phyloP scores from a whole-genome alignment of 176 grass and related monocot species.

The Oryza brachyantha region DNA sequence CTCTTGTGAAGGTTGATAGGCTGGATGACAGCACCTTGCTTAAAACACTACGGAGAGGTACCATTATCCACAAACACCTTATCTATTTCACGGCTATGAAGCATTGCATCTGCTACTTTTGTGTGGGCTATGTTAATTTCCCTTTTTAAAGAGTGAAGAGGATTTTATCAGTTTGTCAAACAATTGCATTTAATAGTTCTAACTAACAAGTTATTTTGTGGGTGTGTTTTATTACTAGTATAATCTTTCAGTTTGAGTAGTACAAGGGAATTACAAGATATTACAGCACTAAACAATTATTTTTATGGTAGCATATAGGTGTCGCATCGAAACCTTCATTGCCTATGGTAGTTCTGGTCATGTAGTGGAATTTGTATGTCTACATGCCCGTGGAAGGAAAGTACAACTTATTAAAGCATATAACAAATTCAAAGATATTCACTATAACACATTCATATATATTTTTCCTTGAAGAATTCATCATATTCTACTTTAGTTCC shows the following conservation, averaged over 20 bases:
- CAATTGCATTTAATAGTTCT: not conserved
- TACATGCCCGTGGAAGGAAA: not conserved
- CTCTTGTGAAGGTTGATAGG: conserved; percentile 87
- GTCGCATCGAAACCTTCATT: not conserved
- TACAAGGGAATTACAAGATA: not conserved
- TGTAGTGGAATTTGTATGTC: not conserved
- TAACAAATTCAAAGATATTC: not conserved
- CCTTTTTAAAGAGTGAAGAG: not conserved
- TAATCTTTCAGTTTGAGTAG: not conserved
- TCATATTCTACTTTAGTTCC: not conserved
- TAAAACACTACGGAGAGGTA: conserved; percentile 92
- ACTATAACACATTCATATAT: not conserved
- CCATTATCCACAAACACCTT: not conserved
- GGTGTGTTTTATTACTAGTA: not conserved
- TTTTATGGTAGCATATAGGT: conserved; percentile 8
- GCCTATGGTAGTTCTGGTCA: not conserved
- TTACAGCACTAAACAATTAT: not conserved
- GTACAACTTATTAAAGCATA: not conserved
- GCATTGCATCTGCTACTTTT: not conserved
- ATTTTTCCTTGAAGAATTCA: not conserved
- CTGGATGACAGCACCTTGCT: conserved; percentile 87
- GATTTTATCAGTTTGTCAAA: not conserved
- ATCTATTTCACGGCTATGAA: not conserved
- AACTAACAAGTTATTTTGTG: not conserved
- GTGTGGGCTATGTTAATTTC: not conserved